phyloP scores from a whole-genome alignment of 2,329 filamentous ascomycete species.

The Teratosphaeria gauchensis region DNA sequence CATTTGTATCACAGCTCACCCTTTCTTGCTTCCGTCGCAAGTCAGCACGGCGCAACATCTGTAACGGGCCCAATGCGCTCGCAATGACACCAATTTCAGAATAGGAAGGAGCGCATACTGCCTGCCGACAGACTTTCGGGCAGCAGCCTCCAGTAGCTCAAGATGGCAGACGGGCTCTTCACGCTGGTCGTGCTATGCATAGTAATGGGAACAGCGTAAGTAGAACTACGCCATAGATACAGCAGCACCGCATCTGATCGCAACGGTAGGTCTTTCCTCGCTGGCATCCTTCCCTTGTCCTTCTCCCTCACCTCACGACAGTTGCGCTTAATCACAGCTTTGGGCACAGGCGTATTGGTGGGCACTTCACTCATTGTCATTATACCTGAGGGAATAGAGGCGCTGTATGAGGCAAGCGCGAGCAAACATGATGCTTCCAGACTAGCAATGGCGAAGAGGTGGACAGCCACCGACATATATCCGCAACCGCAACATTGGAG shows the following conservation, averaged over 20 bases:
- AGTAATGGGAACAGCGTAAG: conserved; percentile 57
- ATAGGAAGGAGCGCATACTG: background rate
- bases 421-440: conserved; percentile 11
- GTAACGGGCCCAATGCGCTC: too few species aligned
- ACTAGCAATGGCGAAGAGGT: background rate
- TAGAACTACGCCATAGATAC: conserved; percentile 2
- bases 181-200: conserved; percentile 55
- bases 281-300: conserved; percentile 80
- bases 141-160: background rate
- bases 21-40: too few species aligned
- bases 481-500: background rate
- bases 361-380: conserved; percentile 95
- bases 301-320: conserved; percentile 81
- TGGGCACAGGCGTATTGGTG: conserved; percentile 88
- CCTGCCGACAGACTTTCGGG: background rate
- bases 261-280: conserved; percentile 74
- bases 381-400: conserved; percentile 92
- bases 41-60: too few species aligned
- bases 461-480: background rate
- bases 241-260: background rate
- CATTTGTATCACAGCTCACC: too few species aligned
- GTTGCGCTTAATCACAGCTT: conserved; percentile 77
- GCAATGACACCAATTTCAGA: too few species aligned
- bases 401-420: conserved; percentile 53
- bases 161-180: conserved; percentile 53